These are phyloP conservation scores for Microthlaspi erraticum DNA, from an alignment of 345 rosid species.

Conservation along the genomic window DNA sequence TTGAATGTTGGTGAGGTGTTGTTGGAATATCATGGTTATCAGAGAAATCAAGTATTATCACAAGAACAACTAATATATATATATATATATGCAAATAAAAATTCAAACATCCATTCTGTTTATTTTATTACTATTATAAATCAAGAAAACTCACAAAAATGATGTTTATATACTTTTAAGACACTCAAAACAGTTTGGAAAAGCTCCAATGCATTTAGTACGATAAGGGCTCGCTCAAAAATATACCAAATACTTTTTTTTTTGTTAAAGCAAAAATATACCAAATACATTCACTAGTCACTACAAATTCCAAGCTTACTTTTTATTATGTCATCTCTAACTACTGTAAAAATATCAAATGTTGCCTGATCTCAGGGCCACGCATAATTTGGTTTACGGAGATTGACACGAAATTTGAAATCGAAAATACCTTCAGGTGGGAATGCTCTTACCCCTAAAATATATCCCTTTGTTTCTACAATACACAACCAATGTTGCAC, in stretches of 20 bases:
- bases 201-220: not conserved
- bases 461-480: slow-evolving; percentile 13
- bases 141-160: not conserved
- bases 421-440: not conserved
- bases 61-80: no score
- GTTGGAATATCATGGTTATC: no score
- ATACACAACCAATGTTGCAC: slow-evolving; percentile 4
- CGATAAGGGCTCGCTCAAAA: slow-evolving; percentile 9
- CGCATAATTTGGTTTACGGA: slow-evolving; percentile 2
- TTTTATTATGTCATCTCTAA: not conserved
- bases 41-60: no score
- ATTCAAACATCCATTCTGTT: not conserved
- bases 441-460: not conserved
- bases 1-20: no score
- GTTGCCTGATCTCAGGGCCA: not conserved
- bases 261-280: no score
- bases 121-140: not conserved
- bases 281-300: slow-evolving; percentile 19
- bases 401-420: slow-evolving; percentile 11
- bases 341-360: slow-evolving; percentile 7
- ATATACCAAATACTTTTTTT: slow-evolving; percentile 15
- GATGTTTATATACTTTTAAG: not conserved
- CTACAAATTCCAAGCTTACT: slow-evolving; percentile 1
- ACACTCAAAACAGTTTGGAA: slow-evolving; percentile 14
- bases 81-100: no score